Conservation (phyloP, 352 stramenopile species). For the Phytopythium aichiense region DNA sequence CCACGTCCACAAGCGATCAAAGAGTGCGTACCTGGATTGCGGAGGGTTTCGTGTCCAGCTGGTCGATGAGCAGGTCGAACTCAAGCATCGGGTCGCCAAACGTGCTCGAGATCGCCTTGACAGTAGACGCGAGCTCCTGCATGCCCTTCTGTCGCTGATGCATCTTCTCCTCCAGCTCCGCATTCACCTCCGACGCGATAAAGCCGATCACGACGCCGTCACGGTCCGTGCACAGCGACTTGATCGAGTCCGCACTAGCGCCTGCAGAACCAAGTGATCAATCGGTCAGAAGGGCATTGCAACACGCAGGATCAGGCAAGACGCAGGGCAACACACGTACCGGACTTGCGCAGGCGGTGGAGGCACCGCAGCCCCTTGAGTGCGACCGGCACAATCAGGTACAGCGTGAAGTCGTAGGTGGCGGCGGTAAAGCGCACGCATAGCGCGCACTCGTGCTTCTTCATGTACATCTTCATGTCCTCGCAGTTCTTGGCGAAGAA, state of each 20-base stretch:
- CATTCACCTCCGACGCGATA: constrained; percentile 85
- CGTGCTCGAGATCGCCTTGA: constrained; percentile 70
- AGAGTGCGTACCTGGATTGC: constrained; percentile 64
- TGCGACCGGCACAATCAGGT: constrained; percentile 62
- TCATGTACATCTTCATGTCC: constrained; percentile 88
- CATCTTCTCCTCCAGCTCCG: constrained; percentile 78
- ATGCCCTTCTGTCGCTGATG: constrained; percentile 74
- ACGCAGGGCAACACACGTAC: constrained; percentile 25
- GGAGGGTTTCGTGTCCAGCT: constrained; percentile 81
- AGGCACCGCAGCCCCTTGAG: constrained; percentile 74
- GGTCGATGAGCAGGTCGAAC: constrained; percentile 81
- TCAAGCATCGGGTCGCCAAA: constrained; percentile 85
- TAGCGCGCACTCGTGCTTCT: constrained; percentile 78
- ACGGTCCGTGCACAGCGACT: constrained; percentile 80
- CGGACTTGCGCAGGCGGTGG: constrained; percentile 73
- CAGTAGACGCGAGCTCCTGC: constrained; percentile 69
- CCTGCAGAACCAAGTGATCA: constrained; percentile 25
- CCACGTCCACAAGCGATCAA: not conserved
- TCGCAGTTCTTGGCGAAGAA: constrained; percentile 83
- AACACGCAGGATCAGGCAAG: not conserved
- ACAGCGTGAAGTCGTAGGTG: constrained; percentile 85
- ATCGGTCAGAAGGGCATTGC: not conserved
- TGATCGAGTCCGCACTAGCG: constrained; percentile 73
- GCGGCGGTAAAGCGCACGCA: constrained; percentile 79
- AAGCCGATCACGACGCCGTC: constrained; percentile 85